Percentiles rank a stretch among this genome's conserved stretches.
phyloP scores from a whole-genome alignment of 306 rosid genomes.

The Medicago arabica region DNA sequence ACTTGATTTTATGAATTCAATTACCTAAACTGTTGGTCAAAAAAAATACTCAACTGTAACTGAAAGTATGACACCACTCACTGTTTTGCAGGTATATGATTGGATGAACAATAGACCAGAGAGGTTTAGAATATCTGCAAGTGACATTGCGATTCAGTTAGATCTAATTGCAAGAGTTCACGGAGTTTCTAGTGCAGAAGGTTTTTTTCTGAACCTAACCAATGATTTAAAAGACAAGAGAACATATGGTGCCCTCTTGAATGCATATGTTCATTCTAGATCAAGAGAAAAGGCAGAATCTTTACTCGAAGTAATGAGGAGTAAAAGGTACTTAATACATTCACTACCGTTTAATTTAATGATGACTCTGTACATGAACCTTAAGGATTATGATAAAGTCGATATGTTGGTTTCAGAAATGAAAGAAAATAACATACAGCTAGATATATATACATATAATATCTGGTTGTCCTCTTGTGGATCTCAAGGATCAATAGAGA shows the following conservation, averaged over 20 bases:
- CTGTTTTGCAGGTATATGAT: conserved; percentile 69
- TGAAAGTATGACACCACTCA: neutral
- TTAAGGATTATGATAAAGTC: conserved; percentile 77
- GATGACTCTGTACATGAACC: conserved; percentile 97
- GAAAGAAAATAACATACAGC: conserved; percentile 60
- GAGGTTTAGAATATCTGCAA: conserved; percentile 75
- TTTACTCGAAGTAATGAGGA: conserved; percentile 76
- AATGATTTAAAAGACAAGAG: conserved; percentile 68
- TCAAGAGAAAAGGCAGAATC: conserved; percentile 79
- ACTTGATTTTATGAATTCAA: too few species aligned
- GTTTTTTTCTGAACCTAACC: conserved; percentile 63
- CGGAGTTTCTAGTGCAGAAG: conserved; percentile 79
- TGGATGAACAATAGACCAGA: conserved; percentile 90
- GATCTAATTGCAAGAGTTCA: conserved; percentile 84
- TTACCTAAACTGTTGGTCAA: too few species aligned
- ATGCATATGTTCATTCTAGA: conserved; percentile 68
- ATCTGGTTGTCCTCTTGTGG: conserved; percentile 95
- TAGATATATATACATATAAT: conserved; percentile 88
- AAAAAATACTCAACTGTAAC: too few species aligned
- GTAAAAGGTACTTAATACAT: conserved; percentile 65
- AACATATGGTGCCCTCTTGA: conserved; percentile 84
- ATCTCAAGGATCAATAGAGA: conserved; percentile 68
- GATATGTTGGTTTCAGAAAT: conserved; percentile 79
- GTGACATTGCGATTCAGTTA: conserved; percentile 88
- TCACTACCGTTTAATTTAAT: conserved; percentile 88